Conservation (phyloP, 1,284 basidiomycete species). For the Moniliella sp. region DNA sequence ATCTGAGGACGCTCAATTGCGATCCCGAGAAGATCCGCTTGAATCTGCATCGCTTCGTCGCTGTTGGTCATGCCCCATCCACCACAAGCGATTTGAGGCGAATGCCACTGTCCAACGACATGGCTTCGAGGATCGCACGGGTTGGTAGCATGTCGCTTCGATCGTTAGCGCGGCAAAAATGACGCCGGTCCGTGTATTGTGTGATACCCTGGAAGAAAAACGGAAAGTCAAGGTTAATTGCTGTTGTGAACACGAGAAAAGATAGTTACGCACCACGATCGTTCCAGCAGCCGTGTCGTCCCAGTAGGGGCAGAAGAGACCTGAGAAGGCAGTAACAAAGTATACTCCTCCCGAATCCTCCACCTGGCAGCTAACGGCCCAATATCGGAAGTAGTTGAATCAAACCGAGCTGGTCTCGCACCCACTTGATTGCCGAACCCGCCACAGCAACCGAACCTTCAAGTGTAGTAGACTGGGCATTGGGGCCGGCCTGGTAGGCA, state of each 20-base stretch:
- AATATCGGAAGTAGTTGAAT: slow-evolving; percentile 60
- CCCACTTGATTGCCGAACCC: slow-evolving; percentile 81
- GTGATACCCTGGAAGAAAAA: slow-evolving; percentile 44
- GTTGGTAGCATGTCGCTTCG: slow-evolving; percentile 46
- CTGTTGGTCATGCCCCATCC: slow-evolving; percentile 45
- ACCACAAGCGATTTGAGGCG: slow-evolving; percentile 66
- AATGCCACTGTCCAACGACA: slow-evolving; percentile 56
- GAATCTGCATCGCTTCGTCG: slow-evolving; percentile 63
- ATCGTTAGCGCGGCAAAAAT: slow-evolving; percentile 53
- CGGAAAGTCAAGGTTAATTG: too few relatives aligned
- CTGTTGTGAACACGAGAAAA: too few relatives aligned
- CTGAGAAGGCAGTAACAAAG: slow-evolving; percentile 85
- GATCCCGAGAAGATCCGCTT: slow-evolving; percentile 81
- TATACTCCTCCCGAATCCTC: slow-evolving; percentile 73
- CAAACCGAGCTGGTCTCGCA: slow-evolving; percentile 69
- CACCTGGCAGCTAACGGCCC: slow-evolving; percentile 62
- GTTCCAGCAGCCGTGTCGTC: slow-evolving; percentile 62
- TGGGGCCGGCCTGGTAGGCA: slow-evolving; percentile 70
- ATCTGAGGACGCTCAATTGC: slow-evolving; percentile 75
- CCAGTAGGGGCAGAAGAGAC: slow-evolving; percentile 68
- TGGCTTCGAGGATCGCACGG: slow-evolving; percentile 76
- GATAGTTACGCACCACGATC: slow-evolving; percentile 45
- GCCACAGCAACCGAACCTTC: slow-evolving; percentile 90
- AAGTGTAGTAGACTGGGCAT: slow-evolving; percentile 64
- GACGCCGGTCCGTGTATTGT: slow-evolving; percentile 72